Percentiles rank a stretch among this genome's conserved stretches.
Evolutionary conservation across 352 stramenopile species (phyloP).

Genomic region (Globisporangium splendens): DNA sequence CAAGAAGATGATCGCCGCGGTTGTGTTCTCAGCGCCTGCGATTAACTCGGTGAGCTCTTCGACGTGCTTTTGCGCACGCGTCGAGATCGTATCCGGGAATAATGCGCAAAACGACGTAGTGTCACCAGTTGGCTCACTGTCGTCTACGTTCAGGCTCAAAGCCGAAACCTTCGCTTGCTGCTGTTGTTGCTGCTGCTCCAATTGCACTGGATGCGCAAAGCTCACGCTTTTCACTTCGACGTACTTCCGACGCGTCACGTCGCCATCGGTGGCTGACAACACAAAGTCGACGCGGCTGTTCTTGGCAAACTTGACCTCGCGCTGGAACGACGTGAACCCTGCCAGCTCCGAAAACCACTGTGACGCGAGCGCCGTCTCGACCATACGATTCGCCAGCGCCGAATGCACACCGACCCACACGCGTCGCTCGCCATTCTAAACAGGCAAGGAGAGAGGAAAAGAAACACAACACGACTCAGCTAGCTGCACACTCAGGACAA

Average conservation of each 20-base stretch:
- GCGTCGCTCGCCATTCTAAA: constrained; percentile 57
- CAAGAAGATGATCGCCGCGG: constrained; percentile 65
- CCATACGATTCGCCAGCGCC: constrained; percentile 73
- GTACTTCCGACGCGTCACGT: constrained; percentile 53
- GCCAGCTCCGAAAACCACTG: constrained; percentile 68
- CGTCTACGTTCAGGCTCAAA: too few species aligned
- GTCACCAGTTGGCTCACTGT: too few species aligned
- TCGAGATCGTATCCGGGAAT: constrained; percentile 79
- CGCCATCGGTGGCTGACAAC: constrained; percentile 37
- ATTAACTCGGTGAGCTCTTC: constrained; percentile 66
- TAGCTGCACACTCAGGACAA: background rate
- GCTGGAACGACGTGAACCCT: constrained; percentile 44
- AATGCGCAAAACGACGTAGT: constrained; percentile 33
- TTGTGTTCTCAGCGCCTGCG: constrained; percentile 18
- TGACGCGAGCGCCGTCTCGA: constrained; percentile 55
- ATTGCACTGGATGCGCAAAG: constrained; percentile 25
- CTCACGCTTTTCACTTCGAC: constrained; percentile 87
- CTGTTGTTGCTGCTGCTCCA: constrained; percentile 5
- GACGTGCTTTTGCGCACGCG: constrained; percentile 74
- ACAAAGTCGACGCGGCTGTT: constrained; percentile 86
- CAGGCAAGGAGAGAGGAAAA: too few species aligned
- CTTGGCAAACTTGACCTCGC: constrained; percentile 77
- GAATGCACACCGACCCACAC: constrained; percentile 84
- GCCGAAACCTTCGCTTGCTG: too few species aligned
- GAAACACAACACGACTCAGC: background rate